Evolutionary conservation across 108 stramenopile genomes (phyloP), one percentile per base, ranked within the genome.

Genomic region (Nitzschia inconspicua): DNA sequence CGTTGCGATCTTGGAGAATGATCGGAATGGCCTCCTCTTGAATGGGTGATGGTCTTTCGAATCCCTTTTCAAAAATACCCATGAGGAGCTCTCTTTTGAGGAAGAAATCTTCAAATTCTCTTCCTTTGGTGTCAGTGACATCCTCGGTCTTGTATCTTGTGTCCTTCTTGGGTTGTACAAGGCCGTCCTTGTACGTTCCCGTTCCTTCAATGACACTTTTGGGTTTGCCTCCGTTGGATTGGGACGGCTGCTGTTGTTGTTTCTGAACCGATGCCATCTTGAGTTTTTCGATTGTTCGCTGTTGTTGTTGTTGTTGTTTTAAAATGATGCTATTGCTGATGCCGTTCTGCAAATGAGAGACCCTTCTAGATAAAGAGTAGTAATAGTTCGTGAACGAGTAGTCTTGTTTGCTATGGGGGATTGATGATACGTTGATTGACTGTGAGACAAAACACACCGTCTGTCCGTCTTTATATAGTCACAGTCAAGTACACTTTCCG

Each of bases 61-160:
- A 99, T 16, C 98, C 98, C 80, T 97, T 97, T 74, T 99, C 97
- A 67, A 97, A 98, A 43, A 99, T 98, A 30, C 97, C 98, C 97
- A 97, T 98, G 37, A 99, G 74, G 7, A 98, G 85, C 65, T 97
- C 97, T 43, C 89, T 79, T 77, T 94, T 90, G 53, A 96, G 79
- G 65, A 94, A 97, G 72, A 97, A 98, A 70, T 99, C 98, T 83
- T 97, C 96, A 65, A 99, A 99, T 35, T 97, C 97, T 56, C 96
- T 82, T 34, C 97, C 97, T 60, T 94, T 95, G 20, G 96, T 97
- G 52, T 89, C 86, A 25, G 95, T 97, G 49, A 97, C 95, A 76
- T 97, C 96, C 71, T 95, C 93, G 14, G 94, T 96, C 67, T 89
- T 89, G 83, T 89, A 93, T 41, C 95, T 72, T 34, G 75, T 86